These are phyloP conservation scores for Arxiozyma slooffiae DNA, from an alignment of 1,139 yeast genomes.

Conservation along the genomic window DNA sequence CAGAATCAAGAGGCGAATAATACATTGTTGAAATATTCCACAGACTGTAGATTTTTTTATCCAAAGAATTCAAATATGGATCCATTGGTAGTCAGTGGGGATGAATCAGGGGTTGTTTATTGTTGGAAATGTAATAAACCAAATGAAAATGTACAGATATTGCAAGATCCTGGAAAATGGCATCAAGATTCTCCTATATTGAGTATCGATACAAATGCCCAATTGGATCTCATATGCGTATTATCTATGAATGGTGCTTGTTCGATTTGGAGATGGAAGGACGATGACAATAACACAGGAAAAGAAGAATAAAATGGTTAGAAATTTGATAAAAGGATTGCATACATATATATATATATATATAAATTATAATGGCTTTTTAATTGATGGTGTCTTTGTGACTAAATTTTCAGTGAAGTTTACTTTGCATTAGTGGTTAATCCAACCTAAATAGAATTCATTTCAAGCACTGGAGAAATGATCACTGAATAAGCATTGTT, in stretches of 20 bases:
- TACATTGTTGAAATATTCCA: background rate
- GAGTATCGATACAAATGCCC: constrained; percentile 35
- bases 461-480: background rate
- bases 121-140: constrained; percentile 70
- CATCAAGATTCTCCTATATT: constrained; percentile 36
- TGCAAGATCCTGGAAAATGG: constrained; percentile 29
- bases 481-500: too few relatives aligned
- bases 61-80: constrained; percentile 2
- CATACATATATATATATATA: background rate
- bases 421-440: background rate
- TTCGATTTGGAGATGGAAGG: constrained; percentile 21
- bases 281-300: background rate
- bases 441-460: background rate
- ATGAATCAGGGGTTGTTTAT: constrained; percentile 49
- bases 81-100: constrained; percentile 50
- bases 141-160: constrained; percentile 28
- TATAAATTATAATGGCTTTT: too few relatives aligned
- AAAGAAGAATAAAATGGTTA: background rate
- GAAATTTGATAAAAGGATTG: background rate
- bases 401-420: too few relatives aligned
- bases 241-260: constrained; percentile 37
- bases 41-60: constrained; percentile 3
- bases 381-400: background rate
- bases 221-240: constrained; percentile 37
- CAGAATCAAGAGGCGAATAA: constrained; percentile 11